Conservation (phyloP, 2,329 filamentous ascomycete species). For the Nemania sp. region DNA sequence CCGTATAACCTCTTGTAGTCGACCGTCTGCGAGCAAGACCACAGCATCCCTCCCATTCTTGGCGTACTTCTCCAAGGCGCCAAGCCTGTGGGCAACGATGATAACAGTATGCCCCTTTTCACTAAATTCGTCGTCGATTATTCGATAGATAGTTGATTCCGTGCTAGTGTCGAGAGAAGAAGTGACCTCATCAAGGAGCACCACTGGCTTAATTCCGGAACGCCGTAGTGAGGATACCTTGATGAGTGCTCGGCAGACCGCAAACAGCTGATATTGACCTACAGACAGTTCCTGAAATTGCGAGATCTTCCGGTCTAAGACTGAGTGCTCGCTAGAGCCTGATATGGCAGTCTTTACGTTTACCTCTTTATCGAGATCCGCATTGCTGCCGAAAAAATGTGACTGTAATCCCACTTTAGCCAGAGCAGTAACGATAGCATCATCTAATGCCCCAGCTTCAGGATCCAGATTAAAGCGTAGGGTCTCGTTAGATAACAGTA, state of each 20-base stretch:
- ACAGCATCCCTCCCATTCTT: slow-evolving; percentile 46
- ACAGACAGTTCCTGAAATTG: slow-evolving; percentile 48
- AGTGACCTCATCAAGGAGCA: slow-evolving; percentile 52
- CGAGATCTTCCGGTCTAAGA: slow-evolving; percentile 47
- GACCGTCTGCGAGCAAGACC: slow-evolving; percentile 44
- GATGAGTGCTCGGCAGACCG: slow-evolving; percentile 50
- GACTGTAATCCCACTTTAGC: neutral
- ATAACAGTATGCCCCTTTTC: slow-evolving; percentile 50
- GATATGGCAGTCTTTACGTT: no score
- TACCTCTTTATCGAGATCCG: neutral
- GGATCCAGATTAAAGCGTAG: slow-evolving; percentile 51
- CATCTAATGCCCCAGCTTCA: slow-evolving; percentile 36
- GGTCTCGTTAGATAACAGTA: slow-evolving; percentile 44
- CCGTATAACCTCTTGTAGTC: slow-evolving; percentile 15
- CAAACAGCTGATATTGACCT: slow-evolving; percentile 52
- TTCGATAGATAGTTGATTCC: slow-evolving; percentile 49
- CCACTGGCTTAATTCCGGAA: slow-evolving; percentile 46
- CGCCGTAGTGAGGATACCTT: slow-evolving; percentile 35
- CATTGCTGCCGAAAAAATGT: slow-evolving; percentile 9
- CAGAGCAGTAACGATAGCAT: slow-evolving; percentile 36
- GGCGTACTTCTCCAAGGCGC: slow-evolving; percentile 41
- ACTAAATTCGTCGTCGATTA: slow-evolving; percentile 51
- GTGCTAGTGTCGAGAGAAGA: slow-evolving; percentile 51
- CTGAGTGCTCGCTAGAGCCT: slow-evolving; percentile 16
- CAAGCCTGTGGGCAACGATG: slow-evolving; percentile 53